A percentile compares a stretch with the other conserved stretches of the same genome.
These are phyloP conservation scores for Pythium plurisporium DNA, from an alignment of 352 stramenopile species.

Conservation along the genomic window DNA sequence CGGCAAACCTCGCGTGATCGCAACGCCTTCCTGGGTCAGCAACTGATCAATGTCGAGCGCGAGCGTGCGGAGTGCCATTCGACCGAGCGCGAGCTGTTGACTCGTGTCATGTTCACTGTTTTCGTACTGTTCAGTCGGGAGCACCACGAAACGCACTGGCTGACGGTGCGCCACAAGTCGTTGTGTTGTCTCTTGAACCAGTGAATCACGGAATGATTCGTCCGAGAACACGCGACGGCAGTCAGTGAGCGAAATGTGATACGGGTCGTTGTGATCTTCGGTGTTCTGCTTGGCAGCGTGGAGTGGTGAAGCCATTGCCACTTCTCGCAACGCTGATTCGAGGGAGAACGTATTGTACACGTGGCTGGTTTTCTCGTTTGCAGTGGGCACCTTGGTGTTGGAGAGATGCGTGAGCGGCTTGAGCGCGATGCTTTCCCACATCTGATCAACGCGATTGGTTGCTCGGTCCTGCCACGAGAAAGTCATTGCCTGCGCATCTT, in stretches of 20 bases:
- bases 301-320: not conserved
- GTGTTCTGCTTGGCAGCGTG: not conserved
- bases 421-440: slow-evolving; percentile 49
- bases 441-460: slow-evolving; percentile 41
- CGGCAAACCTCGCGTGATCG: not conserved
- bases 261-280: not conserved
- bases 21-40: slow-evolving; percentile 1
- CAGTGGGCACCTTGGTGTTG: too few species aligned
- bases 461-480: slow-evolving; percentile 10
- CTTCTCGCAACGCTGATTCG: slow-evolving; percentile 3
- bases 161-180: slow-evolving; percentile 14
- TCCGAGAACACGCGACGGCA: slow-evolving; percentile 47
- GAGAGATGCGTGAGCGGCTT: slow-evolving; percentile 32
- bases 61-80: slow-evolving; percentile 12
- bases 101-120: too few species aligned
- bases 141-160: slow-evolving; percentile 33
- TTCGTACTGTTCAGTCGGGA: slow-evolving; percentile 6
- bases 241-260: slow-evolving; percentile 33
- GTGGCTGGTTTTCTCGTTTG: not conserved
- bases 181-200: slow-evolving; percentile 31
- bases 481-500: not conserved
- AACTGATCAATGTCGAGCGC: slow-evolving; percentile 13
- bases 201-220: slow-evolving; percentile 36
- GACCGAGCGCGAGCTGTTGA: not conserved
- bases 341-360: slow-evolving; percentile 47